phyloP scores from a whole-genome alignment of 1,284 basidiomycete genomes.

The Boletus smithii region DNA sequence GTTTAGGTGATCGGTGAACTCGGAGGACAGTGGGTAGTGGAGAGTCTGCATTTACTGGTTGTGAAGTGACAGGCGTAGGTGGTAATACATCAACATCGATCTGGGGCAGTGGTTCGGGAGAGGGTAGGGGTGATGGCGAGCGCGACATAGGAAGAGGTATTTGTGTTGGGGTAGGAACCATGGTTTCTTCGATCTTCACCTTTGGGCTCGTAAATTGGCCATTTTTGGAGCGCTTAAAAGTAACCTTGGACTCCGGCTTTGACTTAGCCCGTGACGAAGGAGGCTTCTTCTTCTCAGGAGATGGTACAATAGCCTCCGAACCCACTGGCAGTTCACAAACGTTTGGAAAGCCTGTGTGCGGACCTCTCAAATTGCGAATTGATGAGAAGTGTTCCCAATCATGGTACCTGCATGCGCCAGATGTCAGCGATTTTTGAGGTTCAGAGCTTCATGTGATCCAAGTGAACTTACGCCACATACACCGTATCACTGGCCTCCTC shows the following conservation, averaged over 20 bases:
- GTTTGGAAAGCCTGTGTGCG: slow-evolving; percentile 74
- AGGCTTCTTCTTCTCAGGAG: slow-evolving; percentile 33
- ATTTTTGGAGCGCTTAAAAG: slow-evolving; percentile 30
- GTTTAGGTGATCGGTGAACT: slow-evolving; percentile 55
- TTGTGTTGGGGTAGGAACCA: slow-evolving; percentile 29
- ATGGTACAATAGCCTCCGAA: slow-evolving; percentile 24
- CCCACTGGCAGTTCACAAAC: slow-evolving; percentile 54
- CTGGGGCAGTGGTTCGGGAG: slow-evolving; percentile 28
- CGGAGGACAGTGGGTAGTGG: slow-evolving; percentile 34
- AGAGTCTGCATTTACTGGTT: slow-evolving; percentile 19
- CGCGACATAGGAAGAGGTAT: slow-evolving; percentile 45
- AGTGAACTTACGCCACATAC: slow-evolving; percentile 72
- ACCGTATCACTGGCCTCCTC: slow-evolving; percentile 44
- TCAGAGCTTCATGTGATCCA: slow-evolving; percentile 12
- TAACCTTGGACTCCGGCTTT: slow-evolving; percentile 29
- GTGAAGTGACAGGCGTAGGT: slow-evolving; percentile 23
- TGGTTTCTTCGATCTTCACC: slow-evolving; percentile 25
- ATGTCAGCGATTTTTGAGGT: slow-evolving; percentile 13
- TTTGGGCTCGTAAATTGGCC: slow-evolving; percentile 27
- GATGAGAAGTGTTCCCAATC: slow-evolving; percentile 96
- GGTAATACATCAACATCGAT: slow-evolving; percentile 32
- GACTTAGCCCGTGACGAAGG: slow-evolving; percentile 18
- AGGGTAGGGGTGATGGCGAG: slow-evolving; percentile 42
- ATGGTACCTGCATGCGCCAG: slow-evolving; percentile 58
- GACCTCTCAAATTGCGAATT: slow-evolving; percentile 82